A percentile compares a stretch with the other conserved stretches of the same genome.
These are phyloP conservation scores for Mycena filopes DNA, from an alignment of 768 basidiomycete species.

Conservation along the genomic window DNA sequence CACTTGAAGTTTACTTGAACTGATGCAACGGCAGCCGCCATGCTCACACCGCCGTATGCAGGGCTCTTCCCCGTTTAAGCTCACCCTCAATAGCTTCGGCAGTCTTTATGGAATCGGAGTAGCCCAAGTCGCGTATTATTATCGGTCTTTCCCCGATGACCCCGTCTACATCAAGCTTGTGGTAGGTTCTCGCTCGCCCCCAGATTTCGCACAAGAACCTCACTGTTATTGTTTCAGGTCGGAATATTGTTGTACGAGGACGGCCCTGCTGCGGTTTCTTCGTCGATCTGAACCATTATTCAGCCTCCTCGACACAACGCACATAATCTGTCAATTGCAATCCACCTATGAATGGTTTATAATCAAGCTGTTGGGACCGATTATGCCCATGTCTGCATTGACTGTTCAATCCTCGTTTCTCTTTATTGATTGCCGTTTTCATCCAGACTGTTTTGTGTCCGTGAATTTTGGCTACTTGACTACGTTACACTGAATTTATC, in stretches of 20 bases:
- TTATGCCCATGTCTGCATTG: neutral
- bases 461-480: neutral
- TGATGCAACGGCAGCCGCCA: too few species aligned
- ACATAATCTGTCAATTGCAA: neutral
- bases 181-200: neutral
- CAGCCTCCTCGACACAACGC: conserved; percentile 2
- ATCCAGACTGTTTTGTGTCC: neutral
- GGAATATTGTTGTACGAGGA: neutral
- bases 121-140: conserved; percentile 5
- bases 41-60: too few species aligned
- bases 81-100: neutral
- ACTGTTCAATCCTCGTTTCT: neutral
- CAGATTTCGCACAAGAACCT: neutral
- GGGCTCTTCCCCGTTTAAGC: too few species aligned
- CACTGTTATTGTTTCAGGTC: neutral
- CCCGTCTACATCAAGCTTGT: neutral
- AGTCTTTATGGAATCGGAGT: conserved; percentile 4
- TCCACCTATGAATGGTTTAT: neutral
- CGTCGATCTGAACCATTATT: neutral
- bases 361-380: neutral
- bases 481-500: neutral
- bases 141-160: neutral
- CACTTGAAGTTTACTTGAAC: too few species aligned
- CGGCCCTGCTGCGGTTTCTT: neutral
- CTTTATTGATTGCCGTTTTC: neutral